These are phyloP conservation scores for Besnoitia besnoiti DNA, from an alignment of 169 alveolate genomes.

Conservation along the genomic window DNA sequence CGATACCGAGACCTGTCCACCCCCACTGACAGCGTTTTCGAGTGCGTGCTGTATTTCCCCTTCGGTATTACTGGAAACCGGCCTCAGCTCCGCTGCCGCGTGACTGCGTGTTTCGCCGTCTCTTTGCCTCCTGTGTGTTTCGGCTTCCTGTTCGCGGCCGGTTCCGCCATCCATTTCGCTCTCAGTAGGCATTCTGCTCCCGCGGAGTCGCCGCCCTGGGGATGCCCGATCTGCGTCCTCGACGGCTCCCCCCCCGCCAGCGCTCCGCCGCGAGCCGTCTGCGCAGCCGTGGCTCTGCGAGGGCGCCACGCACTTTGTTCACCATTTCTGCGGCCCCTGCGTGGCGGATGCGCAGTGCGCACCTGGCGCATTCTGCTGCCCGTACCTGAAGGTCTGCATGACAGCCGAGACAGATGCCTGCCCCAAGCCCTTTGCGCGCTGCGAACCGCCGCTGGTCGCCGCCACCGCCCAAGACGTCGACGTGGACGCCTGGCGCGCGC, in stretches of 20 bases:
- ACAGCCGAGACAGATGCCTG: background rate
- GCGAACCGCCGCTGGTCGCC: background rate
- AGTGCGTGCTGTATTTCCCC: no score
- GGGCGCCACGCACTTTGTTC: background rate
- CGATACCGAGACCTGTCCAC: no score
- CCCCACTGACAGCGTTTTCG: no score
- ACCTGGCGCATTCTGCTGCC: background rate
- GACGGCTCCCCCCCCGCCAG: background rate
- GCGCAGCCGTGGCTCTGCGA: conserved; percentile 24
- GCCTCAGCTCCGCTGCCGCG: no score
- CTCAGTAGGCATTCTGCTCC: no score
- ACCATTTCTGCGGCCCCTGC: background rate
- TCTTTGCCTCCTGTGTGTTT: no score
- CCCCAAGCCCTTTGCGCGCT: background rate
- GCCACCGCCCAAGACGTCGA: background rate
- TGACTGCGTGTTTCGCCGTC: no score
- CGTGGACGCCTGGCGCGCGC: background rate
- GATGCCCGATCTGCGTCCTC: no score
- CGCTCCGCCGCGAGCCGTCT: background rate
- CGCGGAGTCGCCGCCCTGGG: no score
- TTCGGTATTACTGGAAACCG: no score
- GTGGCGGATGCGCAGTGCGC: conserved; percentile 9
- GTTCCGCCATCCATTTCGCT: no score
- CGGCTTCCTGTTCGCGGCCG: no score
- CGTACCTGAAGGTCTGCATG: background rate